Percentiles rank a stretch among this genome's conserved stretches.
Evolutionary conservation across 352 stramenopile species (phyloP).

Genomic region (Blastocystis sp.): DNA sequence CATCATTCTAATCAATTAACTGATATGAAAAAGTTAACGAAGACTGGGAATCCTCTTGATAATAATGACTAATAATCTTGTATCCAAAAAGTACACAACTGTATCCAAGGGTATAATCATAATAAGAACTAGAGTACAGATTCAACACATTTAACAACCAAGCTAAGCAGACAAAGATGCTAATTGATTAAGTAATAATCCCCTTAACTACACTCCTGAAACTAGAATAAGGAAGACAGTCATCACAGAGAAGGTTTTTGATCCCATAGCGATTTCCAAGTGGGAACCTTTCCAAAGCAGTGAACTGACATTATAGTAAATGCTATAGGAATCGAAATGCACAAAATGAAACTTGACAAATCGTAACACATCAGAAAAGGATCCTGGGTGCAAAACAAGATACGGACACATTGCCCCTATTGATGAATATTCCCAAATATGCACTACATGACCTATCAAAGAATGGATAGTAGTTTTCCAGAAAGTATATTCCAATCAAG

Average conservation of each 20-base stretch:
- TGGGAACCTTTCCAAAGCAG: slow-evolving; percentile 39
- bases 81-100: slow-evolving; percentile 32
- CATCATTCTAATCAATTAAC: background rate
- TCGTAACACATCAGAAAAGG: background rate
- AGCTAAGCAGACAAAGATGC: background rate
- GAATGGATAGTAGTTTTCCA: background rate
- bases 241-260: background rate
- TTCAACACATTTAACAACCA: background rate
- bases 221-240: background rate
- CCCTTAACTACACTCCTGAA: background rate
- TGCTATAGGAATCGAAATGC: slow-evolving; percentile 12
- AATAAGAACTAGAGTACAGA: background rate
- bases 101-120: background rate
- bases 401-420: slow-evolving; percentile 7
- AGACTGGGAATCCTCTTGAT: background rate
- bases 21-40: background rate
- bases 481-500: background rate
- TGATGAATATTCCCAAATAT: background rate
- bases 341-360: background rate
- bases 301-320: slow-evolving; percentile 64
- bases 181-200: background rate
- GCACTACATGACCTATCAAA: background rate
- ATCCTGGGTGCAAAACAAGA: background rate
- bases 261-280: slow-evolving; percentile 15
- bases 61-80: background rate